Evolutionary conservation across 768 basidiomycete species (phyloP).

Genomic region (Tubosaeta sp.): DNA sequence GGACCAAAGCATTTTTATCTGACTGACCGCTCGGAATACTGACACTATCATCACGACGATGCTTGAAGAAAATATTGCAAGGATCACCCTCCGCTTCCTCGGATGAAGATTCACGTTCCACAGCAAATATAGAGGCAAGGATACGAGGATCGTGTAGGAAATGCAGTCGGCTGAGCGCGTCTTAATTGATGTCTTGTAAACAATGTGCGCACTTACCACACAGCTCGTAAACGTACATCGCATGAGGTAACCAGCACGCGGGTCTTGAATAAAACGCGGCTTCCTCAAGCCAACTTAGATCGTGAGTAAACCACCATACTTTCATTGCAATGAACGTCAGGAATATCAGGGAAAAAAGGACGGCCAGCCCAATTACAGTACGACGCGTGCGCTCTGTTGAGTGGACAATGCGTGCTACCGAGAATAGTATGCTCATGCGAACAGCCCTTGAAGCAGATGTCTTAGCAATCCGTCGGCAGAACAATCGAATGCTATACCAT

Average conservation of each 20-base stretch:
- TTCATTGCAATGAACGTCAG: slow-evolving; percentile 3
- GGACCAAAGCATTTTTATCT: slow-evolving; percentile 3
- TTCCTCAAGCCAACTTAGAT: slow-evolving; percentile 6
- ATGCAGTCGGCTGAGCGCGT: slow-evolving; percentile 18
- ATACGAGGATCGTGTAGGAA: slow-evolving; percentile 15
- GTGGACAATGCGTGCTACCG: slow-evolving; percentile 19
- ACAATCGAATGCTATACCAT: slow-evolving; percentile 11
- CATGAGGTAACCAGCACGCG: neutral
- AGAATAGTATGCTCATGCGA: slow-evolving; percentile 20
- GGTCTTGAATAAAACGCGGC: neutral
- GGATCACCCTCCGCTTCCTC: slow-evolving; percentile 13
- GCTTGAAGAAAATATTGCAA: slow-evolving; percentile 9
- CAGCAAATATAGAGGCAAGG: slow-evolving; percentile 8
- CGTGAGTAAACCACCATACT: slow-evolving; percentile 9
- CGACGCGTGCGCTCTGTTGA: slow-evolving; percentile 4
- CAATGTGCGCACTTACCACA: slow-evolving; percentile 11
- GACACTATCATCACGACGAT: slow-evolving; percentile 10
- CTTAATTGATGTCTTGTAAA: neutral
- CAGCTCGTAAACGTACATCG: slow-evolving; percentile 10
- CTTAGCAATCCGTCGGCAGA: neutral
- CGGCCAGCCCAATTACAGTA: slow-evolving; percentile 6
- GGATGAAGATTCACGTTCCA: slow-evolving; percentile 11
- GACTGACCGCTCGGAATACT: slow-evolving; percentile 13
- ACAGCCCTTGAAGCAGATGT: slow-evolving; percentile 13
- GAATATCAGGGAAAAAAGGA: slow-evolving; percentile 10